A percentile compares a stretch with the other conserved stretches of the same genome.
Evolutionary conservation across 2,329 filamentous ascomycete species (phyloP).

Genomic region (Coniochaeta sp.): DNA sequence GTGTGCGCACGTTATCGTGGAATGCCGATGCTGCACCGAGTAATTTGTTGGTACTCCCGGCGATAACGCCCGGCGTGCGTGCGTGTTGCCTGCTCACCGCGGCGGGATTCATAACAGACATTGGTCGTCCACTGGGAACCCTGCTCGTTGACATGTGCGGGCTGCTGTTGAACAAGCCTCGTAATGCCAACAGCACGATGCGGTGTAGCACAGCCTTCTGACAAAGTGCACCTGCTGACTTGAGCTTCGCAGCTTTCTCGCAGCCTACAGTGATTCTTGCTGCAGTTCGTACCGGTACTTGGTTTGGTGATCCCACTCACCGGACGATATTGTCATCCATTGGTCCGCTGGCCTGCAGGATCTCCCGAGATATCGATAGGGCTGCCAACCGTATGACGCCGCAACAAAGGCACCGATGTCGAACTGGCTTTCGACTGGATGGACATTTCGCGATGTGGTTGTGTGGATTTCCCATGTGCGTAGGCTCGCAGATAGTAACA

Average conservation of each 20-base stretch:
- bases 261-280: not conserved
- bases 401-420: not conserved
- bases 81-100: too few relatives aligned
- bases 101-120: not conserved
- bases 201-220: slow-evolving; percentile 1
- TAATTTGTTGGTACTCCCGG: not conserved
- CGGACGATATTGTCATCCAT: not conserved
- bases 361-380: not conserved
- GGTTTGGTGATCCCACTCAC: too few relatives aligned
- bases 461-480: not conserved
- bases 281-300: not conserved
- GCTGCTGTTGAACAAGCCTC: not conserved
- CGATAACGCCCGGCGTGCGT: not conserved
- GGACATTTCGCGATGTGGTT: too few relatives aligned
- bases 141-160: not conserved
- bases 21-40: not conserved
- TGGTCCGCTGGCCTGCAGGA: not conserved
- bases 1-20: too few relatives aligned
- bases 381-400: not conserved
- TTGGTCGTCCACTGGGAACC: not conserved
- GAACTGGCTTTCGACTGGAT: not conserved
- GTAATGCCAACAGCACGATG: not conserved
- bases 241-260: not conserved
- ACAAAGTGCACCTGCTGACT: not conserved
- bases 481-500: not conserved